phyloP scores from a whole-genome alignment of 2,329 filamentous ascomycete species.

The Seiridium cupressi region DNA sequence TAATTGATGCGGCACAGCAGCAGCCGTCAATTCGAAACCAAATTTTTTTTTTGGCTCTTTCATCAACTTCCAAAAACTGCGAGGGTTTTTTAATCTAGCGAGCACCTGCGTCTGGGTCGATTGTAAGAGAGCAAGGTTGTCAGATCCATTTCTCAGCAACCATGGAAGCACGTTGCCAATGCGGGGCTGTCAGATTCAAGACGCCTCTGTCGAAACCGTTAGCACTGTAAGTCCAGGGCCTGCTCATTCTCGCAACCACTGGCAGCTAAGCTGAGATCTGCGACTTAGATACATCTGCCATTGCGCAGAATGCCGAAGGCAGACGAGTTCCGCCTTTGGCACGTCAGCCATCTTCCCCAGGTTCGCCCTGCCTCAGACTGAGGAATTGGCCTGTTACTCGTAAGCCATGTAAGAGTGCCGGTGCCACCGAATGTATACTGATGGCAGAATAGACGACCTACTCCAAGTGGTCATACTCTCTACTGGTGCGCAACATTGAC shows the following conservation, averaged over 20 bases:
- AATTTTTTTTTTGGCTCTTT: background rate
- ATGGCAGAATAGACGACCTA: slow-evolving; percentile 46
- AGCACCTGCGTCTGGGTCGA: background rate
- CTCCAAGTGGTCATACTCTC: slow-evolving; percentile 53
- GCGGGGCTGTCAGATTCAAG: slow-evolving; percentile 60
- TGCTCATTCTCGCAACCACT: background rate
- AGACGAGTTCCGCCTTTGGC: slow-evolving; percentile 66
- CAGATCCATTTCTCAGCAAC: slow-evolving; percentile 5
- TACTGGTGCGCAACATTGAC: slow-evolving; percentile 44
- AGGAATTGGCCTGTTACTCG: slow-evolving; percentile 53
- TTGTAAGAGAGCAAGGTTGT: background rate
- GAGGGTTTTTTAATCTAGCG: background rate
- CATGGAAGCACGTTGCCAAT: slow-evolving; percentile 65
- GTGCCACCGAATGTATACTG: too few species aligned
- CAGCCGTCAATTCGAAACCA: background rate
- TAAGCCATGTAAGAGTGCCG: slow-evolving; percentile 28
- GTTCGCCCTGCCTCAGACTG: slow-evolving; percentile 54
- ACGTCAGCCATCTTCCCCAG: slow-evolving; percentile 68
- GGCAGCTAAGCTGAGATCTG: background rate
- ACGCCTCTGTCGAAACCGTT: slow-evolving; percentile 60
- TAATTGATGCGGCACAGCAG: background rate
- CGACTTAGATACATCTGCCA: slow-evolving; percentile 60
- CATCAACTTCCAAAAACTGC: too few species aligned
- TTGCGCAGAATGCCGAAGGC: slow-evolving; percentile 64
- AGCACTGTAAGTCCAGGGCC: slow-evolving; percentile 35